Evolutionary conservation across 257 asterid species (phyloP).

Genomic region (Przewalskia tangutica): DNA sequence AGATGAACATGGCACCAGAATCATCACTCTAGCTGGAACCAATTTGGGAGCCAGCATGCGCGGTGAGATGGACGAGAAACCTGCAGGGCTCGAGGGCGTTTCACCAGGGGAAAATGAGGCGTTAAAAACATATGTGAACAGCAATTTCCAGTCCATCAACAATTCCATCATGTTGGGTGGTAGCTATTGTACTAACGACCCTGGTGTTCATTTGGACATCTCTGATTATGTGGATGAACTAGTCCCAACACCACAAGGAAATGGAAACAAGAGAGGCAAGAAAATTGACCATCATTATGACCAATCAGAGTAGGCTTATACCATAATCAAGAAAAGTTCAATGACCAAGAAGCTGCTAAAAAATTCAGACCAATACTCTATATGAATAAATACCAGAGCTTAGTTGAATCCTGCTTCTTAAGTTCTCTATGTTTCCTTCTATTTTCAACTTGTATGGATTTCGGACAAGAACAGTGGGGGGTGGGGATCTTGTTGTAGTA

Average conservation of each 20-base stretch:
- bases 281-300: slow-evolving; percentile 21
- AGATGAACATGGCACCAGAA: slow-evolving; percentile 42
- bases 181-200: slow-evolving; percentile 61
- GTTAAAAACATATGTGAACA: slow-evolving; percentile 52
- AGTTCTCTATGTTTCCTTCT: background rate
- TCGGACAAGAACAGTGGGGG: background rate
- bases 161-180: slow-evolving; percentile 92
- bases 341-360: background rate
- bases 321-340: background rate
- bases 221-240: slow-evolving; percentile 33
- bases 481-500: background rate
- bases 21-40: slow-evolving; percentile 78
- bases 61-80: slow-evolving; percentile 44
- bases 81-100: slow-evolving; percentile 7
- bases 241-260: background rate
- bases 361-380: background rate
- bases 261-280: slow-evolving; percentile 27
- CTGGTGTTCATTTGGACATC: slow-evolving; percentile 84
- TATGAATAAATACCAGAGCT: slow-evolving; percentile 1
- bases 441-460: background rate
- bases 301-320: slow-evolving; percentile 8
- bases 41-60: slow-evolving; percentile 88
- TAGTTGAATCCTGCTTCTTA: background rate
- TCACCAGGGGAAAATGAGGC: slow-evolving; percentile 39
- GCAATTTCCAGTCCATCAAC: slow-evolving; percentile 88